Evolutionary conservation across 2,329 filamentous ascomycete genomes (phyloP).

Genomic region (Alternaria brassicae): DNA sequence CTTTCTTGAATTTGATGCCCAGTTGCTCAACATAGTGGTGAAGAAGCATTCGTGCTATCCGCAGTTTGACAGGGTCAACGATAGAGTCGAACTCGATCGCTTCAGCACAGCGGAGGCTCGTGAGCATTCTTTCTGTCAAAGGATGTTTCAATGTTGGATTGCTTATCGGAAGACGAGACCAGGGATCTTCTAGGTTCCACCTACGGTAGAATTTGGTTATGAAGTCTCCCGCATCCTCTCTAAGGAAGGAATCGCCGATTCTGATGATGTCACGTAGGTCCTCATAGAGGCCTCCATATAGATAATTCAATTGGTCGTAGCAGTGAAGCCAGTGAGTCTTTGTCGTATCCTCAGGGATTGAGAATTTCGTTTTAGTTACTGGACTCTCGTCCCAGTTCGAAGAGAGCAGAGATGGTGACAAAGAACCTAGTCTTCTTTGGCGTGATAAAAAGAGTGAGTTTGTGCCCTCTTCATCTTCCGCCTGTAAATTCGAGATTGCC

Average conservation of each 20-base stretch:
- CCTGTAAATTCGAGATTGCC: not conserved
- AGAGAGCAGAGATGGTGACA: slow-evolving; percentile 1
- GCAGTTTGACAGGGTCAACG: slow-evolving; percentile 1
- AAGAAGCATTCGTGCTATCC: slow-evolving; percentile 1
- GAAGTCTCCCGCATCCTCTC: slow-evolving; percentile 4
- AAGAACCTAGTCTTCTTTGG: not conserved
- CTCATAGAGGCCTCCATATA: slow-evolving; percentile 2
- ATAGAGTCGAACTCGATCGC: not conserved
- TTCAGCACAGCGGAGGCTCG: slow-evolving; percentile 3
- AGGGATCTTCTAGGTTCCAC: slow-evolving; percentile 10
- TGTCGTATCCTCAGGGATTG: not conserved
- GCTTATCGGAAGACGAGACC: slow-evolving; percentile 2
- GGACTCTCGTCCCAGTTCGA: not conserved
- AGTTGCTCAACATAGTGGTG: not conserved
- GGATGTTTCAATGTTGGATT: slow-evolving; percentile 2
- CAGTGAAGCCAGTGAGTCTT: slow-evolving; percentile 4
- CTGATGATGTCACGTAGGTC: not conserved
- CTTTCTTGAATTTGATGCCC: not conserved
- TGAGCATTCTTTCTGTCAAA: slow-evolving; percentile 11
- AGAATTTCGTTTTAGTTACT: slow-evolving; percentile 1
- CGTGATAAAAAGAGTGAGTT: not conserved
- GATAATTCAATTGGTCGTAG: slow-evolving; percentile 5
- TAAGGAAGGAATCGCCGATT: slow-evolving; percentile 3
- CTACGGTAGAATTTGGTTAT: slow-evolving; percentile 6
- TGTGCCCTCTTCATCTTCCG: not conserved